Evolutionary conservation across 2,329 filamentous ascomycete genomes (phyloP), one percentile per base, ranked within the genome.

Genomic region (Aphanocladium album): DNA sequence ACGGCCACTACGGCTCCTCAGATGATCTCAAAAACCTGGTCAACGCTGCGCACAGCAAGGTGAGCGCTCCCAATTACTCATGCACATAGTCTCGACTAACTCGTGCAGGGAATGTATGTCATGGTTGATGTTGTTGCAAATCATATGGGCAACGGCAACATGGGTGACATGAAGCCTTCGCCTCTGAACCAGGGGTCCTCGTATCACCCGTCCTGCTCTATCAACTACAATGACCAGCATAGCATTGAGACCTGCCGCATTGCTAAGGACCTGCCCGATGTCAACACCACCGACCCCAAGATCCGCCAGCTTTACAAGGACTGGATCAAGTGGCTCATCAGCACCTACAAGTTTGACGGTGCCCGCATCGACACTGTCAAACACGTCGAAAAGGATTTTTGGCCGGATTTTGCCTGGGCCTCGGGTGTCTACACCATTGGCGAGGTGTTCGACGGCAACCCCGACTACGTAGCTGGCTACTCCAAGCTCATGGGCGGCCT

Each of bases 111-210:
- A 52, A 74, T 76, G 47, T 84, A 82, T 62, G 72, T 87, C 39
- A 87, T 87, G 84, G 77, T 84, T 16, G 84, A 87, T 60, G 75
- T 87, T 2, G 84, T 87, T 2, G 77, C 79, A 45, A 86, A 86
- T 67, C 82, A 87, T 68, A 81, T 83, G 71, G 82, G 74, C 17
- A 79, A 81, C 49, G 72, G 76, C 23, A 80, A 83, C 8, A 84
- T 87, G 66, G 60, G 70, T 35, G 70, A 76, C 60, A 72, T 74
- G 64, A 68, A 68, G 8, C 79, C 80, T 6, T 66, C 70, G 5
- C 78, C 77, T 0, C 73, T 82, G 51, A 80, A 87, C 69, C 72
- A 81, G 30, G 62, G 77, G 19, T 78, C 77, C 25, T 86, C 86
- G 66, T 90, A 83, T 72, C 86, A 90, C 68, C 49, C 79, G 1